Evolutionary conservation across 108 stramenopile genomes (phyloP).

Genomic region (Tribonema minus): DNA sequence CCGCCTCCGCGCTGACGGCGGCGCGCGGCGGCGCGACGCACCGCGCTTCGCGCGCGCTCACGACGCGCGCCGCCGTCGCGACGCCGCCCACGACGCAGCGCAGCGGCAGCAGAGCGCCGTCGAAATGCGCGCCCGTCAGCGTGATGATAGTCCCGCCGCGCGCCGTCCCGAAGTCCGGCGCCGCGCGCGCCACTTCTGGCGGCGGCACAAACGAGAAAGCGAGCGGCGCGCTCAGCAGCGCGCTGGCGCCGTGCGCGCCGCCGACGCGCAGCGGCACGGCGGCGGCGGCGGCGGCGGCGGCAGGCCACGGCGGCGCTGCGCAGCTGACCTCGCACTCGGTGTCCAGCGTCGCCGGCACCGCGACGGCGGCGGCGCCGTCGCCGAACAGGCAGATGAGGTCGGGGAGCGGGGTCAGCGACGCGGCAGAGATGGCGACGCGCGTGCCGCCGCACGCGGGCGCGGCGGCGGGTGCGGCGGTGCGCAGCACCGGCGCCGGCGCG

Average conservation of each 20-base stretch:
- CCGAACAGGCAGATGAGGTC: constrained; percentile 6
- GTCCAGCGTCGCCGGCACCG: not conserved
- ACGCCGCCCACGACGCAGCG: constrained; percentile 5
- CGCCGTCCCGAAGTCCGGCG: not conserved
- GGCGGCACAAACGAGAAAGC: too few relatives aligned
- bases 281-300: not conserved
- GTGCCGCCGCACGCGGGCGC: constrained; percentile 39
- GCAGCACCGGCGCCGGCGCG: not conserved
- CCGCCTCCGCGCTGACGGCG: too few relatives aligned
- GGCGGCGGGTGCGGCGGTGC: not conserved
- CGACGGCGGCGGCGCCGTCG: not conserved
- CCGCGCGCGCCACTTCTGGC: not conserved
- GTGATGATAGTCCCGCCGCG: constrained; percentile 6
- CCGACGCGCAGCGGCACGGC: not conserved
- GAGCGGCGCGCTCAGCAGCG: too few relatives aligned
- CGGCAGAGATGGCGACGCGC: not conserved
- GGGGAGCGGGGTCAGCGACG: not conserved
- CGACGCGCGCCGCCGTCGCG: too few relatives aligned
- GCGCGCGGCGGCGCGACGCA: too few relatives aligned
- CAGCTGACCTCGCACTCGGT: not conserved
- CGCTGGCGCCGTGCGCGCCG: not conserved
- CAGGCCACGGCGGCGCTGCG: not conserved
- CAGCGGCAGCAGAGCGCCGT: not conserved
- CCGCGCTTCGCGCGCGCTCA: too few relatives aligned
- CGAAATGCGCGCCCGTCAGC: constrained; percentile 2